Percentiles rank a stretch among this genome's conserved stretches.
Conservation (phyloP, 768 basidiomycete species). For the Pleurotus tuber-regium region DNA sequence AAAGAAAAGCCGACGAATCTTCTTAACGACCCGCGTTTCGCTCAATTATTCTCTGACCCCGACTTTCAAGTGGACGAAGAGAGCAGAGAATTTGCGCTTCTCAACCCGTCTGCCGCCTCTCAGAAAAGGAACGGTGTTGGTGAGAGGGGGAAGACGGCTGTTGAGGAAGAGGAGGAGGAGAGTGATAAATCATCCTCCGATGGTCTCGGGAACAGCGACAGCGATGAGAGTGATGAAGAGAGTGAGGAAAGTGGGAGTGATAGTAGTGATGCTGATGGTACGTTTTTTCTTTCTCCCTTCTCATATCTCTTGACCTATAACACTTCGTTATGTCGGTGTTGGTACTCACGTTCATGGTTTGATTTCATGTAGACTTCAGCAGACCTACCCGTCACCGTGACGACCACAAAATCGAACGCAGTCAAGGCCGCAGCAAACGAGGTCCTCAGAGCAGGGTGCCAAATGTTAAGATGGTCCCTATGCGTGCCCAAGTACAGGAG, state of each 20-base stretch:
- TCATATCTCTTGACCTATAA: background rate
- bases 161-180: conserved; percentile 88
- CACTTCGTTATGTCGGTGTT: no score
- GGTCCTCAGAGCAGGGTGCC: conserved; percentile 40
- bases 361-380: conserved; percentile 39
- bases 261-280: conserved; percentile 61
- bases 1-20: conserved; percentile 40
- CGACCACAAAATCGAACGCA: no score
- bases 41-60: conserved; percentile 85
- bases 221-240: conserved; percentile 44
- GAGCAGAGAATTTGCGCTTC: conserved; percentile 84
- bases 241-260: conserved; percentile 34
- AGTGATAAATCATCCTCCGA: conserved; percentile 68
- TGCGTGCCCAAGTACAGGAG: conserved; percentile 43
- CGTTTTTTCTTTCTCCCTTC: conserved; percentile 16
- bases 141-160: conserved; percentile 79
- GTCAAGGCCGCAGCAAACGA: no score
- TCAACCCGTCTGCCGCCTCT: conserved; percentile 84
- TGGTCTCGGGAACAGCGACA: conserved; percentile 40
- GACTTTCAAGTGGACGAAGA: conserved; percentile 90
- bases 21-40: conserved; percentile 86
- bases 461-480: conserved; percentile 64
- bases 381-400: no score
- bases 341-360: no score
- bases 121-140: conserved; percentile 42